Conservation (phyloP, 2,329 filamentous ascomycete species). For the Leptographium galeiforme region DNA sequence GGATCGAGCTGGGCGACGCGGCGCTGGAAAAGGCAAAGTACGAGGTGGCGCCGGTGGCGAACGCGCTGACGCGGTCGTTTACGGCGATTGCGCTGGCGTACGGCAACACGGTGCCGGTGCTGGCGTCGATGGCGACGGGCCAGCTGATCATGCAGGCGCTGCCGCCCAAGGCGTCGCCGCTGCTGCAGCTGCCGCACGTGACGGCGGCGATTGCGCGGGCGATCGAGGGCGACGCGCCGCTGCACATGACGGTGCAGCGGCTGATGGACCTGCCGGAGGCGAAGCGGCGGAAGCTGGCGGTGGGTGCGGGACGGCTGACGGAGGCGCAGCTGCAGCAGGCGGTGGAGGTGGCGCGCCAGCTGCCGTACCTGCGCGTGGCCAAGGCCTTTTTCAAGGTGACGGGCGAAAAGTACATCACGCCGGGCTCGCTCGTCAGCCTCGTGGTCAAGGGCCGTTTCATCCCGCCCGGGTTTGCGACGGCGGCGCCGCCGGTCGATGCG, state of each 20-base stretch:
- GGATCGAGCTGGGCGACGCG: conserved; percentile 69
- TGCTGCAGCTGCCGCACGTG: conserved; percentile 85
- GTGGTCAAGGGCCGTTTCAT: conserved; percentile 92
- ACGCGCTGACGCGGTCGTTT: conserved; percentile 75
- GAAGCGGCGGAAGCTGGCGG: conserved; percentile 56
- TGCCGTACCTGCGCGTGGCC: conserved; percentile 72
- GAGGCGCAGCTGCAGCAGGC: conserved; percentile 66
- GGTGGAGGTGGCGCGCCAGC: conserved; percentile 64
- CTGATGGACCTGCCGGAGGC: conserved; percentile 77
- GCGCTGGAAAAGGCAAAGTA: conserved; percentile 75
- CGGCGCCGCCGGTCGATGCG: conserved; percentile 62
- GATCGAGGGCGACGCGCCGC: conserved; percentile 62
- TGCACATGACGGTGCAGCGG: conserved; percentile 66
- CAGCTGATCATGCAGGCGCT: conserved; percentile 87
- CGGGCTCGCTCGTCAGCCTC: conserved; percentile 81
- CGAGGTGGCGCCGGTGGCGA: conserved; percentile 75
- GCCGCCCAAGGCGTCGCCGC: conserved; percentile 67
- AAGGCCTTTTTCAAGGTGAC: conserved; percentile 98
- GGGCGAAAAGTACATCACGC: conserved; percentile 84
- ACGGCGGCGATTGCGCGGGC: conserved; percentile 51
- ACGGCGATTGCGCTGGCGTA: conserved; percentile 79
- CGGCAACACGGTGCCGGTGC: conserved; percentile 66
- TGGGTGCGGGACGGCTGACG: conserved; percentile 57
- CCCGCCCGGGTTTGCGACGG: conserved; percentile 59
- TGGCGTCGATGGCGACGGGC: conserved; percentile 67